Evolutionary conservation across 2,329 filamentous ascomycete genomes (phyloP), one percentile per base, ranked within the genome.

Genomic region (Ploettnerulaceae sp.): DNA sequence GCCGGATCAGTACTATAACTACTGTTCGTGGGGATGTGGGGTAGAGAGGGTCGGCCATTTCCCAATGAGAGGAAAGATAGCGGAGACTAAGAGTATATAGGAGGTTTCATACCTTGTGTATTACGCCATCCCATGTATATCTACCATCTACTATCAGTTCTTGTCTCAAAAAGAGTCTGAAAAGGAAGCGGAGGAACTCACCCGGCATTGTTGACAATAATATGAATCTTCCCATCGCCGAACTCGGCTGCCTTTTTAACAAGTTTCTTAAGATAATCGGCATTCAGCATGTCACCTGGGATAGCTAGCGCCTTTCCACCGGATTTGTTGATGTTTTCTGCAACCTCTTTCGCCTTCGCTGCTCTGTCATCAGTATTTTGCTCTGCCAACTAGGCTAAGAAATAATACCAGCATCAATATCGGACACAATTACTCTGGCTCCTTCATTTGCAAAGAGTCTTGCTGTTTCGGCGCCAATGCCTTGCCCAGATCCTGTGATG

Each of bases 41-140:
- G 45, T 29, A 51, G 42, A 43, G 49, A 44, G 38, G 28, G 15
- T 45, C 45, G 2, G 53, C 32, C n/a, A 49, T 43, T 21, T 41
- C n/a, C 37, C 47, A 47, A 15, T 49, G 12, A 8, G 49, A 32
- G 40, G 53, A 42, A 28, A 56, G 29, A 15, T 45, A 48, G 11
- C 44, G 32, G 3, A 50, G 21, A n/a, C 45, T 35, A 26, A 53
- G 44, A 20, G 43, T 11, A 28, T 52, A 53, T 51, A 51, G 45
- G 40, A 52, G 48, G 14, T 28, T 34, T 11, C 41, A 48, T 51
- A 77, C 74, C 69, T 93, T 94, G 74, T 94, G 87, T 56, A 94
- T 89, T 29, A 94, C 88, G 5, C 84, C 89, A 66, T 95, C 89
- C 87, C 89, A 95, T 1, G 89, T 95, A 69, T 88, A 94, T 32